A percentile compares a stretch with the other conserved stretches of the same genome.
These are phyloP conservation scores for Aspergillus costaricaensis DNA, from an alignment of 2,329 filamentous ascomycete species.

Conservation along the genomic window DNA sequence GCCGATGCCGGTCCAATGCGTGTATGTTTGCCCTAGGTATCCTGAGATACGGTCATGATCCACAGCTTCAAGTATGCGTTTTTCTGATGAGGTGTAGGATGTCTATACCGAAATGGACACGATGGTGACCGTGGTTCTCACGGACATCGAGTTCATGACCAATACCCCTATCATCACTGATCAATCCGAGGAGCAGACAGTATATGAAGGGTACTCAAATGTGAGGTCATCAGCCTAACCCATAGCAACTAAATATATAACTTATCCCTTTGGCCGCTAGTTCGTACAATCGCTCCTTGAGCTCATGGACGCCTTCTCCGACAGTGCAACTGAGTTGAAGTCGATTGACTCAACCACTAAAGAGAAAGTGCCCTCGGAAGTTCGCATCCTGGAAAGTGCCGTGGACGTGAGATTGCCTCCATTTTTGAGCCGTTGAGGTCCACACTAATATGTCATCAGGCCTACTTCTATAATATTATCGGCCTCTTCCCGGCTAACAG, in stretches of 20 bases:
- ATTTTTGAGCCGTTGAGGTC: neutral
- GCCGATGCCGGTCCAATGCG: neutral
- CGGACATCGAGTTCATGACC: slow-evolving; percentile 3
- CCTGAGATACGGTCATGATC: no score
- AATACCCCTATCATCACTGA: slow-evolving; percentile 6
- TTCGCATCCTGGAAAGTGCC: slow-evolving; percentile 1
- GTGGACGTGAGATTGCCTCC: neutral
- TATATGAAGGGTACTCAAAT: slow-evolving; percentile 6
- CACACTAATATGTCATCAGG: neutral
- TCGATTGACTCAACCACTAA: neutral
- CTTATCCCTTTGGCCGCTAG: neutral
- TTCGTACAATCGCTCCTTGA: slow-evolving; percentile 10
- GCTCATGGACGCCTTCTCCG: slow-evolving; percentile 5
- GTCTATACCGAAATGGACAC: slow-evolving; percentile 6
- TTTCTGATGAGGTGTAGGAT: neutral
- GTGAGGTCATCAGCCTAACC: neutral
- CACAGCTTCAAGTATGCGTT: neutral
- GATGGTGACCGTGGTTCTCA: slow-evolving; percentile 1
- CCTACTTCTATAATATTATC: slow-evolving; percentile 6
- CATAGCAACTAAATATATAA: neutral
- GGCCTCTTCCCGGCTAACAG: slow-evolving; percentile 4
- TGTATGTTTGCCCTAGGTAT: neutral
- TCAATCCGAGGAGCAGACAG: neutral
- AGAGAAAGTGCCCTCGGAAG: neutral
- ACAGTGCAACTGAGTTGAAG: neutral